Evolutionary conservation across 164 flowering plant species (phyloP), one percentile per base, ranked within the genome.

Genomic region (Chimonanthus salicifolius): DNA sequence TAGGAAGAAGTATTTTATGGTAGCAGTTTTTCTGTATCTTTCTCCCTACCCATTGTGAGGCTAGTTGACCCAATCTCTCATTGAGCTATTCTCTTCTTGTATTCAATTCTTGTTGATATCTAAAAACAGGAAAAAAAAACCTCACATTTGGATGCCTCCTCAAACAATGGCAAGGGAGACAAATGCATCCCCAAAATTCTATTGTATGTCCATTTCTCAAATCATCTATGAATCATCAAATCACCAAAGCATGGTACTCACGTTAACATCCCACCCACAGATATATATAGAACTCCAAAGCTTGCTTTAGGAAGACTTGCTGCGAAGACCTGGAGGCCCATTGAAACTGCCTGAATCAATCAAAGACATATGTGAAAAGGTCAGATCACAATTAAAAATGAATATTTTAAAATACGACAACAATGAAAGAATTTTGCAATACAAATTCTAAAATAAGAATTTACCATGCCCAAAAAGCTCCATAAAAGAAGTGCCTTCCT

Each of bases 391-490:
- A 20, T 6, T 7, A 13, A 7, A 58, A 60, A 49, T 63, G 58
- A 16, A 51, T 20, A 58, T 45, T 11, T 15, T 10, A 13, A 7
- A 10, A 70, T 8, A 49, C 20, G 62, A 51, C 33, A 71, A 58
- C 49, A 9, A 20, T n/a, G 33, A 48, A 68, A 69, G 45, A 20
- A 49, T 9, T 5, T 49, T n/a, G 54, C 13, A 48, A 68, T n/a
- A 15, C 13, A 48, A 20, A 50, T 13, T 49, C 51, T 69, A 44
- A 13, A 15, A 46, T 51, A 65, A 45, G 33, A 58, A 46, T 44
- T 79, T 82, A 88, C 97, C 97, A 92, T 94, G 82, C 97, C 98
- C 72, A 83, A 74, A 80, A 95, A 95, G 84, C 99, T 95, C 86
- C 96, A 85, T 49, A 88, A 77, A 71, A 95, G 98, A 50, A 95